Base-by-base conservation (phyloP, 495 filamentous ascomycete species). In the Entonaema liquescens region DNA sequence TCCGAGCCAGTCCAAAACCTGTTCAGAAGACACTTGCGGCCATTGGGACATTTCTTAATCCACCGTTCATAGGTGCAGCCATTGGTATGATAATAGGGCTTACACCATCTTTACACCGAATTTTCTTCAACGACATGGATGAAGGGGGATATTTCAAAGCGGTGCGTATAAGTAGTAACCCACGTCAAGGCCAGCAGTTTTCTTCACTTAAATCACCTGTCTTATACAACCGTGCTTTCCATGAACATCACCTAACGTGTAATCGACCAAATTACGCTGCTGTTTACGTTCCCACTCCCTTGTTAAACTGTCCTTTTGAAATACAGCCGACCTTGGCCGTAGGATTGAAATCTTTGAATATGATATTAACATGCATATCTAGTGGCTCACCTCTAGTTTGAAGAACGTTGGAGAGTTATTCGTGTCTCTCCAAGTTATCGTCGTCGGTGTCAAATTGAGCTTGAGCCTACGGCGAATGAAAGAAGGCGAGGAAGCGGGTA, bases 391-490 rank as follows among this genome's bases (percentile, higher is more conserved):
- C 2, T 81, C 83, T 0, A 87, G 87, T 15, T 71, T 93, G 33
- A 81, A 85, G 68, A 91, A 90, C 62, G 81, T 93, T 15, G 91
- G 92, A 0, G 82, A 84, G 0, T 79, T 94, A 3, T 95, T 95
- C 74, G 88, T 92, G 1, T 84, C 87, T 0, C 78, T 93, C 23
- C 92, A 92, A 66, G 86, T 93, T 25, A 85, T 93, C 25, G 84
- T 92, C 0, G 89, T 91, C n/a, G 91, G 92, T 0, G 85, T 90
- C 29, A 90, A 91, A 67, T 77, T 94, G 1, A 86, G 85, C 26
- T 80, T 82, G 44, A 82, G 80, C 53, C 73, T 89, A 72, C 76
- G 82, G 42, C 80, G 81, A 60, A 85, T 87, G 80, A 87, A 84
- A 72, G 79, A 79, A 29, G 85, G 82, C 49, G 52, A 59, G 7